Base-by-base conservation (phyloP, 371 early-diverging fungal genomes). In the Polyrhizophydium stewartii region DNA sequence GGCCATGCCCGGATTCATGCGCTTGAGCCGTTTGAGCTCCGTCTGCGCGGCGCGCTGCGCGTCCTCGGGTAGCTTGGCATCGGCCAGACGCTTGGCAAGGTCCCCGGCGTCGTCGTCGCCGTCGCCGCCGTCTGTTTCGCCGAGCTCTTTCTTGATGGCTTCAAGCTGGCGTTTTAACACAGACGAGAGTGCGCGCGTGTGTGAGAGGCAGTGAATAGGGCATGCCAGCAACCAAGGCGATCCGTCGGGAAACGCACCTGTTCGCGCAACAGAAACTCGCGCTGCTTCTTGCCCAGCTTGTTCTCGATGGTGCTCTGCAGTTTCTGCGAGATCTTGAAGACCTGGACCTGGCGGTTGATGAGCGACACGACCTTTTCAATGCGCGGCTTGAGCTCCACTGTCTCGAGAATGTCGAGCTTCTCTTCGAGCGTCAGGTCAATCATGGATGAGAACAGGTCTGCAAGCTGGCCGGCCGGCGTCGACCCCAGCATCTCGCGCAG, bases 241-340 rank as follows among this genome's bases (percentile, higher is more conserved):
- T 28, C 27, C 21, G 33, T 21, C 19, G 45, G 22, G 38, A 3
- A 27, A 35, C 33, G 53, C 68, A 86, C 87, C 82, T 90, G 92
- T 70, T 92, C 88, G n/a, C 90, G 82, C 58, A 92, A 77, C 67
- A 89, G 87, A 60, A 85, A 89, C 72, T 92, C 93, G 33, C 89
- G 77, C 62, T 91, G 91, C 70, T 88, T 87, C 70, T 88, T 83
- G 56, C 79, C 87, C 16, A 91, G 72, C 64, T 88, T 89, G 50
- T 84, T 86, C 68, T 89, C 89, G 7, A 91, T 85, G n/a, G 84
- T 89, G 12, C 86, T 80, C 62, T 89, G 89, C 21, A 91, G 80
- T 72, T 90, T 85, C 70, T 88, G 87, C 31, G 89, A 88, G 38
- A 92, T 89, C 62, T 84, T 88, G 45, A 90, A 72, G 1, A 89